phyloP scores from a whole-genome alignment of 441 rosid genomes.

The Gossypium aridum region DNA sequence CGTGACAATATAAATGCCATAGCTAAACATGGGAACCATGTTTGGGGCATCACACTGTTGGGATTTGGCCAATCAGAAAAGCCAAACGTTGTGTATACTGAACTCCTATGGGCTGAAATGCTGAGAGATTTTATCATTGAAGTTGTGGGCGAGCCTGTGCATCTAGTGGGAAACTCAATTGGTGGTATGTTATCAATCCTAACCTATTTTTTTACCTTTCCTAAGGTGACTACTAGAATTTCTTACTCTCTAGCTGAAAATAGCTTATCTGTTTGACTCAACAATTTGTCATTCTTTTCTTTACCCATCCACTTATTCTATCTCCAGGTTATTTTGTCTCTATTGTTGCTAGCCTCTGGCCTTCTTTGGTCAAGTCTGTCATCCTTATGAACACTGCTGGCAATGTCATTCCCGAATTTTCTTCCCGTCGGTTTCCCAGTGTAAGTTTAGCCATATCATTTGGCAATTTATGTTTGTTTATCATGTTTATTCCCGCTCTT shows the following conservation, averaged over 20 bases:
- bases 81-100: constrained; percentile 77
- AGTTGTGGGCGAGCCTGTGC: constrained; percentile 77
- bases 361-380: constrained; percentile 54
- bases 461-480: background rate
- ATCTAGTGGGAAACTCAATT: constrained; percentile 82
- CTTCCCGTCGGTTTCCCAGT: constrained; percentile 31
- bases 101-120: constrained; percentile 81
- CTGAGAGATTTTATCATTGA: constrained; percentile 75
- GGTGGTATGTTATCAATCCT: constrained; percentile 53
- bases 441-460: constrained; percentile 30
- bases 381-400: constrained; percentile 80
- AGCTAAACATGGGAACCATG: constrained; percentile 47
- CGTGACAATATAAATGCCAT: constrained; percentile 58
- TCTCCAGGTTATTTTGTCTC: constrained; percentile 71
- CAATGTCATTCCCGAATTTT: constrained; percentile 52
- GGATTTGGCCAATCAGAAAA: constrained; percentile 96
- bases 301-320: constrained; percentile 7
- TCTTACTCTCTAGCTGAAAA: background rate
- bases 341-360: constrained; percentile 60
- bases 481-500: background rate
- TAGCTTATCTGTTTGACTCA: background rate
- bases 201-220: background rate
- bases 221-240: background rate
- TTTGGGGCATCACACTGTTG: constrained; percentile 73
- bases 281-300: background rate